Base-by-base conservation (phyloP, 2,329 filamentous ascomycete genomes). In the Capronia coronata region DNA sequence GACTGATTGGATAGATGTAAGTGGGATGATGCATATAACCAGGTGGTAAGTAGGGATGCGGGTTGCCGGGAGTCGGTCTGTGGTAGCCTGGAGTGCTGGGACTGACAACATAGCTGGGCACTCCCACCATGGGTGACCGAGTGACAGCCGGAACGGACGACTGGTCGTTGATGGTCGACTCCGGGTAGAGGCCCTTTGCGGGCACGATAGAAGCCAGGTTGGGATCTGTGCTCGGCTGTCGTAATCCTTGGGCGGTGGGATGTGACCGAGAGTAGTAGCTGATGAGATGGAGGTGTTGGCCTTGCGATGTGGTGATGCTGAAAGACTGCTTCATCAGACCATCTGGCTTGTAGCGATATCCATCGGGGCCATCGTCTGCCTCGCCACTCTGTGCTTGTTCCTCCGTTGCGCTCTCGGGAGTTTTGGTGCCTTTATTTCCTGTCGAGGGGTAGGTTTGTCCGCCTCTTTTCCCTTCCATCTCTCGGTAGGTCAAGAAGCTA, bases 271-370 rank as follows among this genome's bases (percentile, higher is more conserved):
- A 86, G 69, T 90, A 97, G 72, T 98, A 98, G 62, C 91, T 96
- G 71, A 98, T 98, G 44, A 98, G 78, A 71, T 98, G 93, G 1
- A 98, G 81, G 65, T 97, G 93, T 62, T 96, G 89, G 58, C 88
- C 80, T 30, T 77, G 83, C 1, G 86, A 88, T 1, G 93, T 97
- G 18, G 90, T 96, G 71, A 98, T 97, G 71, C 91, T 97, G 76
- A 97, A 98, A 0, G 93, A 97, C 70, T 98, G 93, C 78, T 98
- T 98, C 89, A 97, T 96, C 2, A 98, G 78, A 0, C 93, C 93
- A 63, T 98, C 93, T 8, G 85, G 87, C 75, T 96, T 98, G 71
- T 95, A 95, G 57, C 88, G 77, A 67, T 95, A 95, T 35, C 89
- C 89, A 66, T 95, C 89, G 0, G 87, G 87, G 7, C 80, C 80